A percentile compares a stretch with the other conserved stretches of the same genome.
phyloP scores from a whole-genome alignment of 768 basidiomycete species.

The Flagelloscypha sp. region DNA sequence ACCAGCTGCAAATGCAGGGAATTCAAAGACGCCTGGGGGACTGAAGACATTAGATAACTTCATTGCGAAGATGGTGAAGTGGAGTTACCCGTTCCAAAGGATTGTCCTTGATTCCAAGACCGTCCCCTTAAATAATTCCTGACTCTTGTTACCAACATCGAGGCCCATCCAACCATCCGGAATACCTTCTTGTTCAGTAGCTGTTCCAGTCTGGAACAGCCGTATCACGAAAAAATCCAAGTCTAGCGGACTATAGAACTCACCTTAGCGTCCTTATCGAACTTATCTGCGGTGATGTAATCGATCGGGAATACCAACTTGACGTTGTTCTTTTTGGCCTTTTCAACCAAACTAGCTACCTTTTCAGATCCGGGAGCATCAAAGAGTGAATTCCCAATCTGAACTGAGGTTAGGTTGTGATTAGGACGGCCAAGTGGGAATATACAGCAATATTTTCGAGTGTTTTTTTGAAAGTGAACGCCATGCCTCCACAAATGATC shows the following conservation, averaged over 20 bases:
- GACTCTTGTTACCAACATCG: constrained; percentile 82
- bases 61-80: background rate
- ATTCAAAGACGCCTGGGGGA: constrained; percentile 97
- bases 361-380: constrained; percentile 85
- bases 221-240: background rate
- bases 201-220: constrained; percentile 49
- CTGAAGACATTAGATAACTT: constrained; percentile 29
- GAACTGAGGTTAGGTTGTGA: constrained; percentile 6
- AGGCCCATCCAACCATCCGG: constrained; percentile 94
- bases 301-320: constrained; percentile 94
- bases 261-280: constrained; percentile 84
- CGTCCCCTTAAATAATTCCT: constrained; percentile 67
- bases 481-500: constrained; percentile 98
- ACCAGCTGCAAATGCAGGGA: constrained; percentile 81
- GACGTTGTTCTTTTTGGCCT: constrained; percentile 87
- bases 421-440: constrained; percentile 1
- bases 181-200: constrained; percentile 81
- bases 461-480: constrained; percentile 98
- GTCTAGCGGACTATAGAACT: background rate
- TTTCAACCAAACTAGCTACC: constrained; percentile 74
- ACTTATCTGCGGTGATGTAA: constrained; percentile 91
- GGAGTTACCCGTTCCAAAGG: constrained; percentile 84
- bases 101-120: constrained; percentile 90
- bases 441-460: constrained; percentile 65
- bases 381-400: constrained; percentile 95